Evolutionary conservation across 306 rosid genomes (phyloP).

Genomic region (Lathyrus tuberosus): DNA sequence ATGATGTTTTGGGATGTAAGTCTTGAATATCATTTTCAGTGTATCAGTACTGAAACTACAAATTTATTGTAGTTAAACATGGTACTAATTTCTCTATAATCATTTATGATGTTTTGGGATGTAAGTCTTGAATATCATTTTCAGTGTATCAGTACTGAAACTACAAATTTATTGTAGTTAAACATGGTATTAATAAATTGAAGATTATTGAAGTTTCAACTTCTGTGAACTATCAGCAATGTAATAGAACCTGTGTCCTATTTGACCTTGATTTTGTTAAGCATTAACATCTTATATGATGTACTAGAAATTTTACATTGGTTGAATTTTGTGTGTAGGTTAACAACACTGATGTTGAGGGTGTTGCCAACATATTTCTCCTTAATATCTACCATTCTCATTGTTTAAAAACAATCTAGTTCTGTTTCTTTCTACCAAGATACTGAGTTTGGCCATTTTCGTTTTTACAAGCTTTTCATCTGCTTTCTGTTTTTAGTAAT

Average conservation of each 20-base stretch:
- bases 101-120: too few species aligned
- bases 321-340: conserved; percentile 58
- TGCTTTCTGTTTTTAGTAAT: conserved; percentile 21
- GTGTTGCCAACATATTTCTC: conserved; percentile 33
- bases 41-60: too few species aligned
- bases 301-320: conserved; percentile 36
- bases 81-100: too few species aligned
- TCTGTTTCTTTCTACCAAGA: background rate
- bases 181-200: too few species aligned
- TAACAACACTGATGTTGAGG: conserved; percentile 99
- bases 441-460: conserved; percentile 6
- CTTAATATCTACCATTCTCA: background rate
- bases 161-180: too few species aligned
- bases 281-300: conserved; percentile 3
- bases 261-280: conserved; percentile 15
- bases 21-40: too few species aligned
- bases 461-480: conserved; percentile 4
- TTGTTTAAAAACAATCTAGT: conserved; percentile 6
- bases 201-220: conserved; percentile 17
- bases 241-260: conserved; percentile 4
- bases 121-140: too few species aligned
- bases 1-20: too few species aligned
- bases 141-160: conserved; percentile 23
- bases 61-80: too few species aligned
- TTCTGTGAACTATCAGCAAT: background rate